Evolutionary conservation across 768 basidiomycete genomes (phyloP), one percentile per base, ranked within the genome.

Genomic region (Termitomyces sp.): DNA sequence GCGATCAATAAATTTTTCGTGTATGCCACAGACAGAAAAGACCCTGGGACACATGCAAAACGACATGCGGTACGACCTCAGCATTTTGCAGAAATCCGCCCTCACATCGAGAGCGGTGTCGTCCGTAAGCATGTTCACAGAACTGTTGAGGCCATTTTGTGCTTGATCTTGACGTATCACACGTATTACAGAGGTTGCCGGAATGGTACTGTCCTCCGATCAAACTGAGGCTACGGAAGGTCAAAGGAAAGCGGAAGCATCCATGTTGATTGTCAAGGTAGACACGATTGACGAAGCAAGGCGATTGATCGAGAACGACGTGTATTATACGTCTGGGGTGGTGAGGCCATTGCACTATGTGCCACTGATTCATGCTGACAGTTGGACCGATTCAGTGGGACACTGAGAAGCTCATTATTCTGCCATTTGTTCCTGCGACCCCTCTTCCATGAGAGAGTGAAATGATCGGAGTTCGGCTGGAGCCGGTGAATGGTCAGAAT

Each of bases 1-100:
- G 33, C 57, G 50, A 54, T 56, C 5, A 68, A 75, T 58, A 72
- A 67, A 48, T 86, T 82, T 68, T 61, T 83, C 43, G 78, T 86
- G 5, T 86, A 76, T 61, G 82, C 84, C 1, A 83, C 82, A 6
- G 86, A 87, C 66, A 75, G 64, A 61, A 73, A 75, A n/a, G 79
- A 81, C 60, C 68, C 70, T 14, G 78, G 68, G 0, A 72, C 77
- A 1, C 72, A 77, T 49, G 74, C 70, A 3, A 71, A 76, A 40
- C 71, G 85, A 47, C 76, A 81, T 70, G 66, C 70, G 5, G 79
- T 85, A 9, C 73, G 84, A 47, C 67, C 72, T 3, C 63, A 67
- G 26, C 85, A 87, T 62, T 64, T 85, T 14, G 67, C 72, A 20
- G 70, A 62, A 9, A 76, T 79, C 8, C 69, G 70, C 32, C 68